Conservation (phyloP, 2,329 filamentous ascomycete genomes). For the Hymenoscyphus fructigenus region DNA sequence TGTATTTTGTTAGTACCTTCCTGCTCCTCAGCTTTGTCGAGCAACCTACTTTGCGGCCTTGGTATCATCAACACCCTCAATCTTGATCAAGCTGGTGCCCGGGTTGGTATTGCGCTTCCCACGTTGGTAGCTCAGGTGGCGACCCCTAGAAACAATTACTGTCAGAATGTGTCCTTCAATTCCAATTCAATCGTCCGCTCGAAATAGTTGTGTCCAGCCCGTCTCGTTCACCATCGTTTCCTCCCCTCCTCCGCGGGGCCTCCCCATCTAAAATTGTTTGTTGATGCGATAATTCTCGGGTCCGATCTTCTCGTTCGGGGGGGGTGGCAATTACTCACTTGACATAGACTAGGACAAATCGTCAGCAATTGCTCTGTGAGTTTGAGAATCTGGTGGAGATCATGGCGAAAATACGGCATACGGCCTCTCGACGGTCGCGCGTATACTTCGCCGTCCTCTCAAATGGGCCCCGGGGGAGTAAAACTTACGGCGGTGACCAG, state of each 20-base stretch:
- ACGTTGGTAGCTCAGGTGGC: constrained; percentile 97
- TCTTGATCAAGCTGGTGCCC: constrained; percentile 93
- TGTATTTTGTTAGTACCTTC: constrained; percentile 28
- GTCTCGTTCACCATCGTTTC: constrained; percentile 12
- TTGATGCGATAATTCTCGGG: constrained; percentile 2
- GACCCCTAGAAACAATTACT: constrained; percentile 64
- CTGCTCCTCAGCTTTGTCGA: neutral
- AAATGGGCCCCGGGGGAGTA: neutral
- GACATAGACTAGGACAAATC: constrained; percentile 68
- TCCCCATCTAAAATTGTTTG: constrained; percentile 14
- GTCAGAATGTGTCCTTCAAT: constrained; percentile 25
- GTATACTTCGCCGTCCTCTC: neutral
- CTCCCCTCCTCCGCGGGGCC: constrained; percentile 1
- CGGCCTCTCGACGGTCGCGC: neutral
- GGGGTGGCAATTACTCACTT: constrained; percentile 64
- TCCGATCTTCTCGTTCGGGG: constrained; percentile 1
- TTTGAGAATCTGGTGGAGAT: constrained; percentile 7
- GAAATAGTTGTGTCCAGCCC: neutral
- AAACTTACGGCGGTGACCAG: constrained; percentile 83
- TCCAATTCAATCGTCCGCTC: neutral
- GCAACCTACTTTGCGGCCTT: constrained; percentile 77
- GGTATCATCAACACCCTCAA: constrained; percentile 94
- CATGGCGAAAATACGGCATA: neutral
- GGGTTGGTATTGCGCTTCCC: constrained; percentile 89
- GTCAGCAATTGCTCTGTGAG: constrained; percentile 31